Evolutionary conservation across 306 rosid genomes (phyloP), one percentile per base, ranked within the genome.

Genomic region (Vigna reflexopilosa): DNA sequence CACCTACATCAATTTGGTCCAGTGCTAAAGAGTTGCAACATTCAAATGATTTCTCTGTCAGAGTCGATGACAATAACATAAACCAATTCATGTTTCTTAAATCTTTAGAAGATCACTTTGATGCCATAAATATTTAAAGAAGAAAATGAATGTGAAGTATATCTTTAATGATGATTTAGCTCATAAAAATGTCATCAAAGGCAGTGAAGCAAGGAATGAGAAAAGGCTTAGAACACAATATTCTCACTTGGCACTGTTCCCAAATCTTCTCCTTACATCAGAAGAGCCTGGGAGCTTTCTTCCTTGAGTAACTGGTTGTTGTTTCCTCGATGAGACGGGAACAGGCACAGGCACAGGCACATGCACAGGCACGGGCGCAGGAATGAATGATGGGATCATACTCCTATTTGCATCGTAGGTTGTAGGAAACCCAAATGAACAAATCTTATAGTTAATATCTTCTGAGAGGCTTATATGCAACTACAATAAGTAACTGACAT

Each of bases 341-440:
- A 86, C 17, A 1, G 99, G 91, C 24, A 22, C 24, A 1, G 99
- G 91, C 2, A 87, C 16, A 56, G 98, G 99, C 4, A 42, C 45
- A 40, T 9, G 0, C 45, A 9, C 10, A 9, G 67, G 14, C 9
- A 13, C 8, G 1, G 99, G 91, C 2, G 85, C 16, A 67, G 98
- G 99, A 89, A 90, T 86, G 68, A 86, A 79, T 42, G 97, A 93
- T 68, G 97, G 96, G 72, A 88, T 91, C 85, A 86, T 71, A 69
- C 94, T 90, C 88, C 97, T 93, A 73, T 71, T 83, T 73, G 6
- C 55, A 62, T 16, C 3, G 28, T 26, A 26, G 28, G 28, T 26
- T 26, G 3, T 26, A 26, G 28, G 28, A 26, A 26, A 26, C 28
- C 28, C 28, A 26, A 26, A 26, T 26, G 28, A 20, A 58, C 8